Base-by-base conservation (phyloP, 2,329 filamentous ascomycete genomes). In the Alternaria novae-zelandiae region DNA sequence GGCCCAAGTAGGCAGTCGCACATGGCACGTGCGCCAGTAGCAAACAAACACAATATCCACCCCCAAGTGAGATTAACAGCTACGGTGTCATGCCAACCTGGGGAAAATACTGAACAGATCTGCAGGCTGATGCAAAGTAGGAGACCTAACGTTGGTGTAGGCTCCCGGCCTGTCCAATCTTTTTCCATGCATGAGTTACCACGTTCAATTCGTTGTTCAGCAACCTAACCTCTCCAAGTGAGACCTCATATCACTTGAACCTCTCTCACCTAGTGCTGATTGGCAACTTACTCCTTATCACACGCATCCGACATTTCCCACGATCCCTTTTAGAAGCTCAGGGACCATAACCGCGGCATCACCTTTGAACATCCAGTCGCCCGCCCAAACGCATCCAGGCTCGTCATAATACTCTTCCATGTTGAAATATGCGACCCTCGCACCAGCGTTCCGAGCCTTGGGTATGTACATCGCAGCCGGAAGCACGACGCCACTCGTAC, bases 341-440 rank as follows among this genome's bases (percentile, higher is more conserved):
- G 50, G 30, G 3, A 41, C 30, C 10, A 68, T 85, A 80, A 0
- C 86, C 85, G 89, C 87, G 0, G 47, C 47, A 50, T 30, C 47
- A 13, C 87, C 87, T 50, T 86, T 78, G 72, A 89, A 89, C 66
- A 87, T 83, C 83, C 87, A 89, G 73, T 89, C 87, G 1, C 77
- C 73, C 1, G 82, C 72, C 32, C 78, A 72, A 50, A 87, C 68
- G 4, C 50, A 54, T 76, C 57, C 57, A 7, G 51, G 23, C 32
- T 59, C 53, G 9, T 65, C 57, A 15, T 61, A 56, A 26, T 58
- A 63, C 28, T 57, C 59, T 36, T 70, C 66, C 21, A 70, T 54
- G 32, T 73, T 63, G 47, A 71, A 67, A 11, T 65, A 57, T 7
- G 67, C 60, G 15, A 69, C 54, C 13, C 59, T 53, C 4, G 70